Percentiles rank a stretch among this genome's conserved stretches.
Conservation (phyloP, 495 filamentous ascomycete species). For the Aspergillus ellipticus region DNA sequence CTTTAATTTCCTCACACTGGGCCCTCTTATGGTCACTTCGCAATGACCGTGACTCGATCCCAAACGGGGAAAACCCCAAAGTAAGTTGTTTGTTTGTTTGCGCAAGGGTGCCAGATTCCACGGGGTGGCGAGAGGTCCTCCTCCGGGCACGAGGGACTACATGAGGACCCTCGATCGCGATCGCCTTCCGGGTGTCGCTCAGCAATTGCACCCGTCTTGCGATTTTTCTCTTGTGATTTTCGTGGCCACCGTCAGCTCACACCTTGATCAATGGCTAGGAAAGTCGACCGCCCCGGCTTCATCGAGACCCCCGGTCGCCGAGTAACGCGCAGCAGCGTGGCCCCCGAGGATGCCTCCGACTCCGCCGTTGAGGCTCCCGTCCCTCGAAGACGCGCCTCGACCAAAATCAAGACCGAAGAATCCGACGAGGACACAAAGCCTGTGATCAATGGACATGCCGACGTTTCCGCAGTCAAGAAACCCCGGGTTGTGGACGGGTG, state of each 20-base stretch:
- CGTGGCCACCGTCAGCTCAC: neutral
- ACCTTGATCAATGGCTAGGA: conserved; percentile 33
- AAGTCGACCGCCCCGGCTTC: conserved; percentile 53
- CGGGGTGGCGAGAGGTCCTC: neutral
- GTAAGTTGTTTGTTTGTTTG: conserved; percentile 27
- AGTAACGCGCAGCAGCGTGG: conserved; percentile 41
- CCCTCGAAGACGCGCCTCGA: conserved; percentile 32
- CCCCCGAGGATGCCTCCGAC: conserved; percentile 31
- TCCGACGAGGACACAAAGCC: conserved; percentile 25
- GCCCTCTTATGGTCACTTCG: conserved; percentile 21
- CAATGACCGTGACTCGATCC: conserved; percentile 47
- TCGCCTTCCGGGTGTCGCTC: neutral
- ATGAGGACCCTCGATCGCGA: neutral
- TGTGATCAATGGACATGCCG: conserved; percentile 37
- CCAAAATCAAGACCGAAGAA: conserved; percentile 31
- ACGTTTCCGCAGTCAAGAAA: conserved; percentile 27
- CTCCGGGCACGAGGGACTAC: conserved; percentile 7
- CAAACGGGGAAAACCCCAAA: conserved; percentile 50
- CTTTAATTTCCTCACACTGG: too few species aligned
- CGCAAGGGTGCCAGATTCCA: conserved; percentile 16
- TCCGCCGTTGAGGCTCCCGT: conserved; percentile 23
- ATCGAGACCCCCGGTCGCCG: conserved; percentile 55
- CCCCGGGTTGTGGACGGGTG: conserved; percentile 60
- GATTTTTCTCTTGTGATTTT: conserved; percentile 5
- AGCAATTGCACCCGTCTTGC: neutral